These are phyloP conservation scores for Novakomyces olei DNA, from an alignment of 805 yeast genomes.

Conservation along the genomic window DNA sequence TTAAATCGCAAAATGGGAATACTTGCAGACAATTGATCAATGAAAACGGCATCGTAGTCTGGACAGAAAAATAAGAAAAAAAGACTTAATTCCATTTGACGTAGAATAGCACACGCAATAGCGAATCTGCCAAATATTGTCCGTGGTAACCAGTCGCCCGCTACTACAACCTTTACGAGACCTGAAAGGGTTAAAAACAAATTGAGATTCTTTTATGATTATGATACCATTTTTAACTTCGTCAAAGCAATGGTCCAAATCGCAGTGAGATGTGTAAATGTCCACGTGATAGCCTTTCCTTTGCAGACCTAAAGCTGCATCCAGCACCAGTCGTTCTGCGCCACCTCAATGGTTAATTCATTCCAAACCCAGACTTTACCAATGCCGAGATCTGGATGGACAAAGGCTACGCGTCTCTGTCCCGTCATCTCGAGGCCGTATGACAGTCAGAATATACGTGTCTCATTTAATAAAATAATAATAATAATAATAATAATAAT, in stretches of 20 bases:
- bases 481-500: too few species aligned
- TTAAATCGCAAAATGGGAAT: constrained; percentile 37
- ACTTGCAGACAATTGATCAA: constrained; percentile 75
- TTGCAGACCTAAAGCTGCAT: constrained; percentile 76
- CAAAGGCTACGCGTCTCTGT: constrained; percentile 44
- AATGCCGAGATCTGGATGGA: constrained; percentile 91
- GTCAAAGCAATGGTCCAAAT: constrained; percentile 68
- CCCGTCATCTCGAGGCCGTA: background rate
- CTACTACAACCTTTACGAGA: constrained; percentile 38
- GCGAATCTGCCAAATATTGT: constrained; percentile 38
- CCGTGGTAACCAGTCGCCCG: constrained; percentile 69
- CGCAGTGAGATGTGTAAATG: constrained; percentile 80
- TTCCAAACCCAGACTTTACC: constrained; percentile 20
- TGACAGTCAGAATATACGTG: too few species aligned
- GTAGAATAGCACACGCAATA: constrained; percentile 58
- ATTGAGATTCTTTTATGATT: background rate
- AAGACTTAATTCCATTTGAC: constrained; percentile 50
- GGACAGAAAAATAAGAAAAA: constrained; percentile 25
- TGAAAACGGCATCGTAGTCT: constrained; percentile 47
- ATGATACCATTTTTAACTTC: constrained; percentile 39
- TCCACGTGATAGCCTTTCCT: constrained; percentile 37
- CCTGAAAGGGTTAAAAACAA: constrained; percentile 7
- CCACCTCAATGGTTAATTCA: constrained; percentile 26
- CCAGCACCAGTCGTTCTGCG: constrained; percentile 92
- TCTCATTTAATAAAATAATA: too few species aligned